Evolutionary conservation across 495 filamentous ascomycete species (phyloP).

Genomic region (Rostrohypoxylon terebratum): DNA sequence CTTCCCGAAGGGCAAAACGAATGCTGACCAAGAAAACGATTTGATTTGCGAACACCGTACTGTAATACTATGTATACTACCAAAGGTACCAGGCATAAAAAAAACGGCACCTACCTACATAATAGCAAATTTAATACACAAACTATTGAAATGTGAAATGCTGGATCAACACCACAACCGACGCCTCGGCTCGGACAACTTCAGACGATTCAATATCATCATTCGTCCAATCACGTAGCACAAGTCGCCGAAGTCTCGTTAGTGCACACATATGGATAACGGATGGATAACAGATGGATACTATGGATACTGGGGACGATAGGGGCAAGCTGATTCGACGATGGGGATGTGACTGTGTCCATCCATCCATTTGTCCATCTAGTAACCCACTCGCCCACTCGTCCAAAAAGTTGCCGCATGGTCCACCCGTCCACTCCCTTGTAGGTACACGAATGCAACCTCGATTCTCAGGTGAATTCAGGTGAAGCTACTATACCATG

Average conservation of each 20-base stretch:
- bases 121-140: constrained; percentile 47
- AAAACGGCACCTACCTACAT: neutral
- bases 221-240: constrained; percentile 48
- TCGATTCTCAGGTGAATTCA: constrained; percentile 48
- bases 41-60: neutral
- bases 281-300: neutral
- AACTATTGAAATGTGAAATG: constrained; percentile 50
- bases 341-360: constrained; percentile 27
- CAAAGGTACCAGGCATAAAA: neutral
- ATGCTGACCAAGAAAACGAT: constrained; percentile 10
- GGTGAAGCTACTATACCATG: constrained; percentile 45
- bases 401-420: constrained; percentile 42
- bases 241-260: constrained; percentile 42
- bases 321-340: constrained; percentile 7
- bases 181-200: constrained; percentile 37
- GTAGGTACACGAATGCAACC: constrained; percentile 40
- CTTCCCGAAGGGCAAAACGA: neutral
- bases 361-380: constrained; percentile 37
- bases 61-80: constrained; percentile 28
- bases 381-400: constrained; percentile 32
- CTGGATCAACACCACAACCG: constrained; percentile 27
- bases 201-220: constrained; percentile 24
- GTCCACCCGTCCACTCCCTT: constrained; percentile 16
- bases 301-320: neutral
- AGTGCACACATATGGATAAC: constrained; percentile 7